Evolutionary conservation across 202 grass and related monocot species (phyloP), one percentile per base, ranked within the genome.

Genomic region (Carex sylvatica): DNA sequence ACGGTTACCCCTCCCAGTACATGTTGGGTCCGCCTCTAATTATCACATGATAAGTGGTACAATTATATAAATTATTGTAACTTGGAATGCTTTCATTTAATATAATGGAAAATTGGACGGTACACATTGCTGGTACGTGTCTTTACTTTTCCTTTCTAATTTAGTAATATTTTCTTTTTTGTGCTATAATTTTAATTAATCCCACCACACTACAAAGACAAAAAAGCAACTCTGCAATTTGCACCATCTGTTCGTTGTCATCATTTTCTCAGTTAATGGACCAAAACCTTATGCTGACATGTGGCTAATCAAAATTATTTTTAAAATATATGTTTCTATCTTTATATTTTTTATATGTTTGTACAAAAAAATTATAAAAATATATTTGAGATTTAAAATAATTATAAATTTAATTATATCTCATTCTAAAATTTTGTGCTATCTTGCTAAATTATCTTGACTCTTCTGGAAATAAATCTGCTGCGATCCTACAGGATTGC

Each of bases 31-130:
- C n/a, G n/a, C n/a, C n/a, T n/a, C n/a, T n/a, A n/a, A n/a, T n/a
- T n/a, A 76, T 56, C 49, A 56, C 72, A 35, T 55, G 51, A 56
- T 4, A 56, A 76, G 51, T 16, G 46, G 26, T 76, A 9, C 4
- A 55, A 46, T 10, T n/a, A 38, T 42, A 70, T 76, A 76, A 51
- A 56, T n/a, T 56, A 76, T 55, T 76, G 72, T 76, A 76, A 76
- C 72, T 35, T 76, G 72, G 15, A 51, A 56, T 76, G 24, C 23
- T 55, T 56, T 76, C 3, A 35, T n/a, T 14, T 75, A n/a, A 28
- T 76, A 56, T 55, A 54, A 55, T n/a, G 13, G 14, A 58, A n/a
- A 76, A 36, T 76, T 36, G 7, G 52, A 19, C 35, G 49, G 51
- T 76, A 76, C 24, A 56, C 0, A 58, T 35, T 19, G 51, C 15